Evolutionary conservation across 2,329 filamentous ascomycete genomes (phyloP).

Genomic region (Ophiostoma australiae): DNA sequence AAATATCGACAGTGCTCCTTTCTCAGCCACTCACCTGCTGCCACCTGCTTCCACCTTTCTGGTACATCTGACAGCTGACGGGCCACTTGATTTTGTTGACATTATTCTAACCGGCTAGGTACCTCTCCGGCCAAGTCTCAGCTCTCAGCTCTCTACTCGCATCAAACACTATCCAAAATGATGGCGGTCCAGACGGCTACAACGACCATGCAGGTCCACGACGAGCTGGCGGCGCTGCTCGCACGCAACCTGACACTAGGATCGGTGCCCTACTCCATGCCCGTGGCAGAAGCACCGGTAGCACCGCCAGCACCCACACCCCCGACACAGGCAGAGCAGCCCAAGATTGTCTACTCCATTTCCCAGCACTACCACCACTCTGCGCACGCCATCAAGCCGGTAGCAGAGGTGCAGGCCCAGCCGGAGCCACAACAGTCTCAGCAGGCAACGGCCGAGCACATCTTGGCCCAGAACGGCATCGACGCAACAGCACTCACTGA

Average conservation of each 20-base stretch:
- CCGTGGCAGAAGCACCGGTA: slow-evolving; percentile 29
- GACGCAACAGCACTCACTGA: slow-evolving; percentile 64
- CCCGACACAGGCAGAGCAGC: slow-evolving; percentile 29
- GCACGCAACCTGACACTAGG: slow-evolving; percentile 67
- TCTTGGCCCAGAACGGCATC: slow-evolving; percentile 63
- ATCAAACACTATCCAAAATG: slow-evolving; percentile 14
- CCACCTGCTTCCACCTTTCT: neutral
- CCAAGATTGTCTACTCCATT: slow-evolving; percentile 62
- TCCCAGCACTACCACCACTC: slow-evolving; percentile 84
- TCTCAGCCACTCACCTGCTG: neutral
- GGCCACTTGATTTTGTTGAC: neutral
- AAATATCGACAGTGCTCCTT: slow-evolving; percentile 13
- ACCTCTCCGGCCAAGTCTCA: neutral
- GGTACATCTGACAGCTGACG: neutral
- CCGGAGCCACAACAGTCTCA: slow-evolving; percentile 36
- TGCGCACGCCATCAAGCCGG: slow-evolving; percentile 53
- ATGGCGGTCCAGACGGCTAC: slow-evolving; percentile 26
- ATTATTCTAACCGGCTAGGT: slow-evolving; percentile 13
- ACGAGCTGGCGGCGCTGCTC: slow-evolving; percentile 79
- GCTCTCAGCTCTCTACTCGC: too few relatives aligned
- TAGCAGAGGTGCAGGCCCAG: slow-evolving; percentile 34
- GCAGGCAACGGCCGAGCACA: slow-evolving; percentile 49
- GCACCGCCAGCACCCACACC: slow-evolving; percentile 1
- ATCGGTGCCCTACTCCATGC: slow-evolving; percentile 39
- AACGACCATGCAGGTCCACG: slow-evolving; percentile 58